Evolutionary conservation across 345 rosid genomes (phyloP).

Genomic region (Eucalyptus pauciflora): DNA sequence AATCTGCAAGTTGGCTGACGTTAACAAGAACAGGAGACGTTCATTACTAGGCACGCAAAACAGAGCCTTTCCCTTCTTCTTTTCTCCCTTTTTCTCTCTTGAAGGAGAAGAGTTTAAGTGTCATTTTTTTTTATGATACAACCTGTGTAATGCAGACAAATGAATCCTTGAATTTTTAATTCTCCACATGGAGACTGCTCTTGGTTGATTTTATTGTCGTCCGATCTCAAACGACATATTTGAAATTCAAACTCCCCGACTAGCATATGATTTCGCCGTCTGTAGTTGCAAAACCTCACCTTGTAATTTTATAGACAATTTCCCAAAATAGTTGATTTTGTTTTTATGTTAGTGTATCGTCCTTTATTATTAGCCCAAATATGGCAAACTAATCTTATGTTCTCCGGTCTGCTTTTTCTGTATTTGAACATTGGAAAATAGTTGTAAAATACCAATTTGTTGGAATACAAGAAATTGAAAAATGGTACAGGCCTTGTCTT

Average conservation of each 20-base stretch:
- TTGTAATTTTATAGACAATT: not conserved
- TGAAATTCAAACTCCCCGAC: not conserved
- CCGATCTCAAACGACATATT: not conserved
- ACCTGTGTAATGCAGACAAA: not conserved
- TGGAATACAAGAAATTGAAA: not conserved
- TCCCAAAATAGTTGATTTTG: not conserved
- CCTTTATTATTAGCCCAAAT: not conserved
- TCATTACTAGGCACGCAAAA: not conserved
- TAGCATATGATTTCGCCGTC: not conserved
- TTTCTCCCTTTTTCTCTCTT: not conserved
- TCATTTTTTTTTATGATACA: not conserved
- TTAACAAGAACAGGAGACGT: not conserved
- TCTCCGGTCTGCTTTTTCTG: not conserved
- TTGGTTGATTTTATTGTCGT: not conserved
- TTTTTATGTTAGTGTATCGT: not conserved
- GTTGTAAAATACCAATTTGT: not conserved
- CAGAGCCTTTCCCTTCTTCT: not conserved
- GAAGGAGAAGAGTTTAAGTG: not conserved
- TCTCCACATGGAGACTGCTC: not conserved
- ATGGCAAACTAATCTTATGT: not conserved
- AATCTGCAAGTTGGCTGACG: not conserved
- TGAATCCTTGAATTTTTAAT: not conserved
- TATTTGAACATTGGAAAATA: not conserved
- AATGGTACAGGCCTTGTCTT: not conserved
- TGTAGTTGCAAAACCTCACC: not conserved